Conservation (phyloP, 202 grass and related monocot species). For the Hordeum pubiflorum region DNA sequence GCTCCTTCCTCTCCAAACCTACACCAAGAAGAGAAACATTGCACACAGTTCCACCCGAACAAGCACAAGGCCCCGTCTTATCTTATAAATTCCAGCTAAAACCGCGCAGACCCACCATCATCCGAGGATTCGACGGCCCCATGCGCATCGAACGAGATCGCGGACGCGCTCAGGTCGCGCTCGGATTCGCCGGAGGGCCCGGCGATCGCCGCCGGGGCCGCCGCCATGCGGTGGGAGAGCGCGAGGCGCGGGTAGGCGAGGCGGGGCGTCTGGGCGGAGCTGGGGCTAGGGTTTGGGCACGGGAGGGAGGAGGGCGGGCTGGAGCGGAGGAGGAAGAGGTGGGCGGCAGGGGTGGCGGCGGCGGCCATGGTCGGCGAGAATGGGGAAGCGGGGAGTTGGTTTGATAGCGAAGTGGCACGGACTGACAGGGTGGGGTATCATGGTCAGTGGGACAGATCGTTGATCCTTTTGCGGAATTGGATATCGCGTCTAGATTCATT, state of each 20-base stretch:
- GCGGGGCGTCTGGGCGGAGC: background rate
- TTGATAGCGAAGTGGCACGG: background rate
- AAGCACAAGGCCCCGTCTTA: background rate
- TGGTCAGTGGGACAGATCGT: background rate
- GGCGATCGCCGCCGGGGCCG: conserved; percentile 15
- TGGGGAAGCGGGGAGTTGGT: conserved; percentile 17
- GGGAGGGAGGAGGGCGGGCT: background rate
- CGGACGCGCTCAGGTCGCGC: conserved; percentile 24
- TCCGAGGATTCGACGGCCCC: background rate
- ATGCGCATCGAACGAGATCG: background rate
- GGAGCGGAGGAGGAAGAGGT: conserved; percentile 10
- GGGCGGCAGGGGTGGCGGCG: background rate
- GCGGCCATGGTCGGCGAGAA: conserved; percentile 14
- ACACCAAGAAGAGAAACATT: background rate
- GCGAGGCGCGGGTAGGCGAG: background rate
- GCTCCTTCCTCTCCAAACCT: conserved; percentile 58
- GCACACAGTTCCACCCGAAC: background rate
- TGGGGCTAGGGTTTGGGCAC: background rate
- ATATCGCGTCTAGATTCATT: background rate
- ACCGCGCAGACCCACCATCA: conserved; percentile 20
- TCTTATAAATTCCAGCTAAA: background rate
- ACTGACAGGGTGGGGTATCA: background rate
- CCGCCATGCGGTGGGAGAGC: conserved; percentile 28
- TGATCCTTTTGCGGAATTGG: background rate
- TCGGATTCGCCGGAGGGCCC: conserved; percentile 19